Percentiles rank a stretch among this genome's conserved stretches.
Conservation (phyloP, 2,329 filamentous ascomycete species). For the Atkinsonella texensis region DNA sequence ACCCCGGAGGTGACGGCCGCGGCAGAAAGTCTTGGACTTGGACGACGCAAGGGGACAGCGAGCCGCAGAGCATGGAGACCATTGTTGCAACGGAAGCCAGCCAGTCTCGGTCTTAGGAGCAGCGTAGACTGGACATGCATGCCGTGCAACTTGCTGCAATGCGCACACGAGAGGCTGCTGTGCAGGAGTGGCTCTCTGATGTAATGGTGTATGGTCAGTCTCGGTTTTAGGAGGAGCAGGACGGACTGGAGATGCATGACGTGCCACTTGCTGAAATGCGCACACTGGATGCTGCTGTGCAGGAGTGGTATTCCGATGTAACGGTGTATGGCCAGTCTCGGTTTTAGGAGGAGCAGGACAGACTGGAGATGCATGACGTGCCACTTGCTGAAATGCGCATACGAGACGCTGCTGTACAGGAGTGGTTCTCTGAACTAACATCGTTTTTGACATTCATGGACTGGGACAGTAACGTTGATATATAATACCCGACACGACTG, state of each 20-base stretch:
- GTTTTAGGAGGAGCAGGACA: background rate
- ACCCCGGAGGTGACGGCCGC: conserved; percentile 9
- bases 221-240: background rate
- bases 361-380: background rate
- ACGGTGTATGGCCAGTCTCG: background rate
- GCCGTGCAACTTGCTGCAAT: background rate
- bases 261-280: background rate
- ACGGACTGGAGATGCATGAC: background rate
- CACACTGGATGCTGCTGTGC: background rate
- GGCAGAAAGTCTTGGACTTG: conserved; percentile 19
- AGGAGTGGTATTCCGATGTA: background rate
- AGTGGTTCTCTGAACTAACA: background rate
- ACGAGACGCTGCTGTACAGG: background rate
- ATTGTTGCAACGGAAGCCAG: conserved; percentile 12
- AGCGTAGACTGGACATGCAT: background rate
- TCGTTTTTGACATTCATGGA: background rate
- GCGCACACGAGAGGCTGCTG: background rate
- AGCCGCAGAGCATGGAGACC: conserved; percentile 12
- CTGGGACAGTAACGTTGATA: background rate
- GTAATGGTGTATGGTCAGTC: background rate
- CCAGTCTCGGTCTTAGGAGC: conserved; percentile 11
- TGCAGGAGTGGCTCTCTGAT: background rate
- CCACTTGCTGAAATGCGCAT: background rate
- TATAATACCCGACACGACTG: background rate
- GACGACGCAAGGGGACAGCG: conserved; percentile 11